Percentiles rank a stretch among this genome's conserved stretches.
These are phyloP conservation scores for Sclerotinia minor DNA, from an alignment of 2,329 filamentous ascomycete species.

Conservation along the genomic window DNA sequence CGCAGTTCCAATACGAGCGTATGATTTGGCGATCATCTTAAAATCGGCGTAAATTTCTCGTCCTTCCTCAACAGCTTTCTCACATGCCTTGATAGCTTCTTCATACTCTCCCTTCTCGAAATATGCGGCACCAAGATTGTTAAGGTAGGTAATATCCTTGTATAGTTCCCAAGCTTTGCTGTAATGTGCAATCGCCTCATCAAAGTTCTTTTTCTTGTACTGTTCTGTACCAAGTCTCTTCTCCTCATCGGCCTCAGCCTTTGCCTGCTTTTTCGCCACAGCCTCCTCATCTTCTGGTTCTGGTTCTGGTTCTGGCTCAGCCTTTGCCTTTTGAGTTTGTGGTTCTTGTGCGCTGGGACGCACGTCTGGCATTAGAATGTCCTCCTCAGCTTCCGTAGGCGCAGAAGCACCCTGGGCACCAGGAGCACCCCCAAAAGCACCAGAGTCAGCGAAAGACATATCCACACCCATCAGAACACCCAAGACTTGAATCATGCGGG, in stretches of 20 bases:
- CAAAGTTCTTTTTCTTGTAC: constrained; percentile 98
- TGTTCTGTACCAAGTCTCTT: constrained; percentile 91
- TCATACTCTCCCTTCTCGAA: constrained; percentile 97
- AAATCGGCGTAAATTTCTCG: constrained; percentile 91
- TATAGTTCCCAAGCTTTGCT: constrained; percentile 88
- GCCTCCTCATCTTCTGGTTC: constrained; percentile 80
- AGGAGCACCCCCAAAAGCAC: constrained; percentile 24
- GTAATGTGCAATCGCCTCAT: constrained; percentile 93
- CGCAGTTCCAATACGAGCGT: constrained; percentile 87
- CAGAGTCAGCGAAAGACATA: constrained; percentile 52
- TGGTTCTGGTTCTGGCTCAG: constrained; percentile 58
- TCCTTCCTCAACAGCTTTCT: constrained; percentile 85
- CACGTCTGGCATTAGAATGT: constrained; percentile 77
- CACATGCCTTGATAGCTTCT: constrained; percentile 81
- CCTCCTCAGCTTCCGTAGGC: constrained; percentile 59
- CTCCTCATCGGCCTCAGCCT: constrained; percentile 89
- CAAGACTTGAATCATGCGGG: constrained; percentile 89
- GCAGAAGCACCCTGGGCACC: constrained; percentile 14
- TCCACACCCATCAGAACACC: constrained; percentile 92
- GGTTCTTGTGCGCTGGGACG: constrained; percentile 46
- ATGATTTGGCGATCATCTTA: constrained; percentile 98
- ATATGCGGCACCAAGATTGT: constrained; percentile 90
- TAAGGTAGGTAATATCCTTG: constrained; percentile 97
- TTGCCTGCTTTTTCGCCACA: constrained; percentile 80
- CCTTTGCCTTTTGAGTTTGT: constrained; percentile 53